phyloP scores from a whole-genome alignment of 805 yeast species.

The Saturnispora sekii region DNA sequence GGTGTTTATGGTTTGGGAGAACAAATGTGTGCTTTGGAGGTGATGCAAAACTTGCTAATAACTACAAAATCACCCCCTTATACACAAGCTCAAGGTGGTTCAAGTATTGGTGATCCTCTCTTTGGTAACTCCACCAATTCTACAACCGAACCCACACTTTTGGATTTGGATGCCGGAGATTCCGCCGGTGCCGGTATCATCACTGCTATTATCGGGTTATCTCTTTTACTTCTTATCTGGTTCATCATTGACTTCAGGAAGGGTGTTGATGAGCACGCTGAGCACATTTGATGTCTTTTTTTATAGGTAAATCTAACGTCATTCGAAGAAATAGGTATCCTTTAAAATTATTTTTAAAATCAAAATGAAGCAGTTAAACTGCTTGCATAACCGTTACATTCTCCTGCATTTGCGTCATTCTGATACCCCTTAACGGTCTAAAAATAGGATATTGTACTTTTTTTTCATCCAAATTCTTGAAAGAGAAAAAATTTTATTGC shows the following conservation, averaged over 20 bases:
- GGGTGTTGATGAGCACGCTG: neutral
- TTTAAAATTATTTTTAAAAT: no score
- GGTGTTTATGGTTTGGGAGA: constrained; percentile 67
- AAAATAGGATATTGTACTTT: neutral
- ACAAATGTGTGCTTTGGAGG: constrained; percentile 66
- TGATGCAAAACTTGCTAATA: constrained; percentile 40
- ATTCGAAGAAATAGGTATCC: no score
- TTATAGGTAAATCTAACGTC: neutral
- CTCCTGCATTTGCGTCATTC: no score
- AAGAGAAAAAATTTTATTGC: no score
- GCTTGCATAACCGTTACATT: no score
- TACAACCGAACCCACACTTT: constrained; percentile 31
- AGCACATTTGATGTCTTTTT: neutral
- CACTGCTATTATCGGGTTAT: constrained; percentile 43
- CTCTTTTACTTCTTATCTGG: constrained; percentile 17
- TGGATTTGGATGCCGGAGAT: constrained; percentile 35
- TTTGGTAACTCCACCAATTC: constrained; percentile 45
- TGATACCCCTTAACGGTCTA: no score
- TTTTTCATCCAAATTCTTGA: neutral
- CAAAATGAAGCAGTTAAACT: no score
- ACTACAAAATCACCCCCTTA: constrained; percentile 41
- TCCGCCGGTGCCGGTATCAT: constrained; percentile 63
- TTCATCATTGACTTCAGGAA: neutral
- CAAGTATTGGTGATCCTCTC: constrained; percentile 43
- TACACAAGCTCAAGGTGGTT: constrained; percentile 28